Base-by-base conservation (phyloP, 768 basidiomycete species). In the Trametes coccinea region DNA sequence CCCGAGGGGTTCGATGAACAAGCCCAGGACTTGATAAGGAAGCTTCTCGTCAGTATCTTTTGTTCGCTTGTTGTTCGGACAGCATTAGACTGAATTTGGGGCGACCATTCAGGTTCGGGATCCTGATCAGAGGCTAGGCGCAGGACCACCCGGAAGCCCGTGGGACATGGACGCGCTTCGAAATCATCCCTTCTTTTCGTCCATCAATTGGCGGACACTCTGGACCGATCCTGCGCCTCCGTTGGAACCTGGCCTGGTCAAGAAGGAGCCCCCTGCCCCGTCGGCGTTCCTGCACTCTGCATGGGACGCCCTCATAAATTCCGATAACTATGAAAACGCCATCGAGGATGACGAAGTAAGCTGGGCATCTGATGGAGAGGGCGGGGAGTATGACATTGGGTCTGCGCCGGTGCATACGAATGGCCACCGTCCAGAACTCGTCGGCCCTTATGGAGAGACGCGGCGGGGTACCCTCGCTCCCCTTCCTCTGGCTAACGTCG, bases 1-100 rank as follows among this genome's bases (percentile, higher is more conserved):
- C 94, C 96, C 0, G 87, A 89, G 8, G 89, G 85, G 1, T 95
- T 97, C 68, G 92, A 96, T 69, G 77, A 81, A 47, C 81, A 88
- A 43, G 94, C 93, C 4, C 84, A 85, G 66, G 92, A 93, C 73
- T 79, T 99, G 49, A 82, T 98, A 17, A 79, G 84, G 67, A 80
- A 79, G 58, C 81, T 98, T 4, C 76, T 99, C 65, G 93, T 96
- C 48, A 59, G 83, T 75, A 27, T 29, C 29, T 9, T 22, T 63
- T 33, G 52, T 10, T 43, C 56, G 41, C 22, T 7, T 40, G 13
- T 51, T 56, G 16, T 34, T 71, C 45, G 84, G 79, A 16, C 22
- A 22, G 80, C 79, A 6, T 73, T 79, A 57, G 76, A 27, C 48
- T 14, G 29, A 29, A 11, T 75, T 54, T 59, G 39, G 11, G 17